These are phyloP conservation scores for Trametes punicea DNA, from an alignment of 768 basidiomycete species.

Conservation along the genomic window DNA sequence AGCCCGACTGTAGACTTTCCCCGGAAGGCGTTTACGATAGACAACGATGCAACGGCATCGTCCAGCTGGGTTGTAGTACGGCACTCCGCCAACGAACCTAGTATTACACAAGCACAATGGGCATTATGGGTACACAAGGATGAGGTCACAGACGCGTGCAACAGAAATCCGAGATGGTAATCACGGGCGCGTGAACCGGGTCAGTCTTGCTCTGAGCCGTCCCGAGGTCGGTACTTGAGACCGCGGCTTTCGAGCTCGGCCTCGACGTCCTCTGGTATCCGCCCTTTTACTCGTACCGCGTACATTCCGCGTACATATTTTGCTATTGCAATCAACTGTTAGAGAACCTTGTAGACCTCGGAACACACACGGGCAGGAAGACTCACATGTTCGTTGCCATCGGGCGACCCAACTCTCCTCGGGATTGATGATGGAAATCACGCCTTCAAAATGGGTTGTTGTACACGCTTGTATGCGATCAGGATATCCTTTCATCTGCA, in stretches of 20 bases:
- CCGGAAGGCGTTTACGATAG: no score
- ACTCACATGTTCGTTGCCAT: slow-evolving; percentile 92
- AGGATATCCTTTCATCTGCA: slow-evolving; percentile 80
- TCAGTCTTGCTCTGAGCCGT: slow-evolving; percentile 55
- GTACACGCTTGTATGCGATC: slow-evolving; percentile 87
- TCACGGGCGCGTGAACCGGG: no score
- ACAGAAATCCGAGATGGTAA: neutral
- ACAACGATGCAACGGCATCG: neutral
- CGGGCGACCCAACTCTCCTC: slow-evolving; percentile 92
- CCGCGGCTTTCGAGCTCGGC: slow-evolving; percentile 72
- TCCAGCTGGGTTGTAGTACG: no score
- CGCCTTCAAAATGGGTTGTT: slow-evolving; percentile 88
- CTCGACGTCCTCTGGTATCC: slow-evolving; percentile 83
- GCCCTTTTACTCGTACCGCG: slow-evolving; percentile 84
- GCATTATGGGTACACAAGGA: neutral
- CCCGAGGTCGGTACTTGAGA: slow-evolving; percentile 82
- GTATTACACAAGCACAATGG: neutral
- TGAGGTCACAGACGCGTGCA: no score
- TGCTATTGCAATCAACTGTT: slow-evolving; percentile 46
- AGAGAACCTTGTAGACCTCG: neutral
- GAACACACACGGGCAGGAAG: neutral
- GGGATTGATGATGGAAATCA: slow-evolving; percentile 83
- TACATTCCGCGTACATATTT: slow-evolving; percentile 92
- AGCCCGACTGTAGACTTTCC: no score
- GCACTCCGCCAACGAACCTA: no score